Evolutionary conservation across 2,329 filamentous ascomycete species (phyloP).

Genomic region (Colletotrichum eremochloae): DNA sequence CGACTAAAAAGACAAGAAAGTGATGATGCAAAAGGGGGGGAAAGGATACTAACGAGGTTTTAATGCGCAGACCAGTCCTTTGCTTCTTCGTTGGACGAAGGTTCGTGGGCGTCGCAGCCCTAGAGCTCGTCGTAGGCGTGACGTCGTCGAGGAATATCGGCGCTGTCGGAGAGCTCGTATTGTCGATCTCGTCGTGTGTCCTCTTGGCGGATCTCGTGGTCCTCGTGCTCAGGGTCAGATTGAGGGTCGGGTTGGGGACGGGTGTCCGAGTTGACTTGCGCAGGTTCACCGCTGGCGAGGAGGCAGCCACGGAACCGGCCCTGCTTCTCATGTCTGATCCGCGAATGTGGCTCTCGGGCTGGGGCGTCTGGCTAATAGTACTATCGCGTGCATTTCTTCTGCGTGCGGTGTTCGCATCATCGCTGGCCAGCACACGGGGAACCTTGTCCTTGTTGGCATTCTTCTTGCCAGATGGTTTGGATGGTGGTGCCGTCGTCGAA

Average conservation of each 20-base stretch:
- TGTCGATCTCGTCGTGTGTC: constrained; percentile 67
- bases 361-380: constrained; percentile 53
- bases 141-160: constrained; percentile 63
- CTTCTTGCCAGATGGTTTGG: constrained; percentile 45
- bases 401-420: constrained; percentile 51
- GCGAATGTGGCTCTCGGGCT: constrained; percentile 56
- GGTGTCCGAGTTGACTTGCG: constrained; percentile 37
- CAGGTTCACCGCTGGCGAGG: constrained; percentile 36
- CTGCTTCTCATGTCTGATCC: constrained; percentile 39
- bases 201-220: constrained; percentile 67
- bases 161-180: constrained; percentile 65
- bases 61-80: constrained; percentile 73
- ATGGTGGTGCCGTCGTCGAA: constrained; percentile 40
- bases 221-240: constrained; percentile 48
- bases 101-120: constrained; percentile 71
- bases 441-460: constrained; percentile 45
- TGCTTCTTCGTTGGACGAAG: constrained; percentile 70
- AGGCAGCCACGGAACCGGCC: constrained; percentile 49
- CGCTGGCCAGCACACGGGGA: constrained; percentile 33
- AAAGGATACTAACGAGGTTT: constrained; percentile 73
- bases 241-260: constrained; percentile 24
- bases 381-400: constrained; percentile 55
- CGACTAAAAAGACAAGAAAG: neutral
- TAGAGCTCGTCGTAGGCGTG: constrained; percentile 65
- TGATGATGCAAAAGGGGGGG: constrained; percentile 8